Conservation (phyloP, 371 early-diverging fungal species). For the Apophysomyces ossiformis region DNA sequence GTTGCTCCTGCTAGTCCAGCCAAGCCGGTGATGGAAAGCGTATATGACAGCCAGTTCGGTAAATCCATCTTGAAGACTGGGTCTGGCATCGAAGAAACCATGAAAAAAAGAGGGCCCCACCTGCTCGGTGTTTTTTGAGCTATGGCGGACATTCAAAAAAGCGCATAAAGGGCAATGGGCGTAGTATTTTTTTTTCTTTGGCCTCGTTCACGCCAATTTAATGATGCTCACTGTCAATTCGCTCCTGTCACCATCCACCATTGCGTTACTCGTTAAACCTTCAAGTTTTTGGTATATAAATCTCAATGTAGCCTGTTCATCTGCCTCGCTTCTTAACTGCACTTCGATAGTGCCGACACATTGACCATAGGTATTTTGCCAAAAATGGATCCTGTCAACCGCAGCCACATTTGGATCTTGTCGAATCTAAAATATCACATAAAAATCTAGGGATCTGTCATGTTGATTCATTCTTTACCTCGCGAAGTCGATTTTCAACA, state of each 20-base stretch:
- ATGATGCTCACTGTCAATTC: constrained; percentile 59
- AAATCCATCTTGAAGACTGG: constrained; percentile 19
- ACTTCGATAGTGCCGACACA: constrained; percentile 61
- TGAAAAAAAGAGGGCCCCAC: constrained; percentile 10
- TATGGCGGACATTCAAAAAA: constrained; percentile 5
- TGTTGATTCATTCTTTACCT: constrained; percentile 26
- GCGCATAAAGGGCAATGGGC: background rate
- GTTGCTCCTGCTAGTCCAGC: constrained; percentile 30
- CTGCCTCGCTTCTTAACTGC: constrained; percentile 54
- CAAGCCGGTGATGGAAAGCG: constrained; percentile 29
- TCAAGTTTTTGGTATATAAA: constrained; percentile 58
- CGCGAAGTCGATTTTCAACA: constrained; percentile 42
- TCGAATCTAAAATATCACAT: constrained; percentile 31
- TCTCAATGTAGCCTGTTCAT: constrained; percentile 56
- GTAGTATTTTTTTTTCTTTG: constrained; percentile 17
- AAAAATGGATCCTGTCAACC: constrained; percentile 61
- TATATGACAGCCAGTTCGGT: constrained; percentile 29
- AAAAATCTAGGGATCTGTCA: constrained; percentile 8
- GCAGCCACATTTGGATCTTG: constrained; percentile 53
- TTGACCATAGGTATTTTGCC: constrained; percentile 68
- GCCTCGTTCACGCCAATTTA: constrained; percentile 19
- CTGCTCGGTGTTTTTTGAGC: background rate
- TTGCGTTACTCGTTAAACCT: constrained; percentile 48
- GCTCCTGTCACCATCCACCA: constrained; percentile 32
- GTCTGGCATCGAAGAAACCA: constrained; percentile 20